phyloP scores from a whole-genome alignment of 2,329 filamentous ascomycete genomes.

The Clarireedia monteithiana region DNA sequence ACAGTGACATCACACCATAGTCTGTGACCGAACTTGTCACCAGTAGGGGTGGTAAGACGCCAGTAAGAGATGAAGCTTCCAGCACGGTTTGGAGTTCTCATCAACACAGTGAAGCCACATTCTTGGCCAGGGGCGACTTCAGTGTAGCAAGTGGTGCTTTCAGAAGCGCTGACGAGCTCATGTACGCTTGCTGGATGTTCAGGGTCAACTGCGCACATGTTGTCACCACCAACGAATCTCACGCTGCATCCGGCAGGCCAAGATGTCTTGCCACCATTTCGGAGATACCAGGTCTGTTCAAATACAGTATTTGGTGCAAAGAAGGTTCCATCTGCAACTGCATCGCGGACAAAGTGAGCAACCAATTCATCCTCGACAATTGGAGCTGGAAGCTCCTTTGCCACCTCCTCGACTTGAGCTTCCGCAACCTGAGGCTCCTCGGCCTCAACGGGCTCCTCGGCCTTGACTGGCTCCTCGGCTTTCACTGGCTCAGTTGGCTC shows the following conservation, averaged over 20 bases:
- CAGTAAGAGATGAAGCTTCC: constrained; percentile 92
- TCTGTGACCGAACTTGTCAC: constrained; percentile 80
- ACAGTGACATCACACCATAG: constrained; percentile 92
- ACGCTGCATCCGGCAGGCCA: constrained; percentile 91
- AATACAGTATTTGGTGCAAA: constrained; percentile 67
- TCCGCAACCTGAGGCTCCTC: constrained; percentile 11
- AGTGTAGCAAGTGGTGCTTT: constrained; percentile 69
- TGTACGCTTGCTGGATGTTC: constrained; percentile 69
- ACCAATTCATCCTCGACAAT: constrained; percentile 38
- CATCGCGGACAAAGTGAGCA: constrained; percentile 70
- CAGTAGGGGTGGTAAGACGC: constrained; percentile 78
- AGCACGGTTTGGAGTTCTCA: constrained; percentile 70
- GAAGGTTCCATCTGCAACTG: constrained; percentile 68
- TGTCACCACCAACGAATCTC: constrained; percentile 87
- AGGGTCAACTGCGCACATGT: constrained; percentile 88
- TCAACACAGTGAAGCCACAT: constrained; percentile 71
- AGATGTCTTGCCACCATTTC: constrained; percentile 67
- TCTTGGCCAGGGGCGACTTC: constrained; percentile 66
- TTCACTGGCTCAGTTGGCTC: constrained; percentile 50
- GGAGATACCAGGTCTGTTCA: constrained; percentile 84
- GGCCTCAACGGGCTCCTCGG: constrained; percentile 19
- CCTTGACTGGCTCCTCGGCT: constrained; percentile 19
- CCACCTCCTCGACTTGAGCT: constrained; percentile 18
- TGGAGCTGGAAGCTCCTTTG: constrained; percentile 27
- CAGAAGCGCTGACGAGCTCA: constrained; percentile 69